phyloP scores from a whole-genome alignment of 106 monocot species.

The Alisma plantagoaquatica region DNA sequence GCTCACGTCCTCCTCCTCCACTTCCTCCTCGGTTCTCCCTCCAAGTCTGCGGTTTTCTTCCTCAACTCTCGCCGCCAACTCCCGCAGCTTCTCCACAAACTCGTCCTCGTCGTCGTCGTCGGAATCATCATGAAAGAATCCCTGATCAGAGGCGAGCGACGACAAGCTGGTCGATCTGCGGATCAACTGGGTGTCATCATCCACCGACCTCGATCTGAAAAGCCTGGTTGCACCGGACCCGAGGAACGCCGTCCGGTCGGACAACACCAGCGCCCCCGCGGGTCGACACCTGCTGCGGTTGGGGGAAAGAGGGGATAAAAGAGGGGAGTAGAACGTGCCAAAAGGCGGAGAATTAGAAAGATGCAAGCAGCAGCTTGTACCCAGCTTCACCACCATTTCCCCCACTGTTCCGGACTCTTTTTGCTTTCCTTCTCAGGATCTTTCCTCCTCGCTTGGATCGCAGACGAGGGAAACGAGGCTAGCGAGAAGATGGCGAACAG shows the following conservation, averaged over 20 bases:
- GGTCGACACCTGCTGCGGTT: neutral
- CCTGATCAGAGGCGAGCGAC: neutral
- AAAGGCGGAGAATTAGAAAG: neutral
- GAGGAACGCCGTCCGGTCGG: neutral
- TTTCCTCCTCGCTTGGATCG: too few species aligned
- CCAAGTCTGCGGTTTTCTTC: neutral
- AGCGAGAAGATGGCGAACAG: too few species aligned
- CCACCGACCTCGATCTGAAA: slow-evolving; percentile 1
- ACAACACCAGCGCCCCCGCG: neutral
- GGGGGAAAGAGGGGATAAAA: neutral
- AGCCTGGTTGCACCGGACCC: neutral
- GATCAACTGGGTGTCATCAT: neutral
- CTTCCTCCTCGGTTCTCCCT: slow-evolving; percentile 5
- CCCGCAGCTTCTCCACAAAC: slow-evolving; percentile 1
- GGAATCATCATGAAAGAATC: slow-evolving; percentile 8
- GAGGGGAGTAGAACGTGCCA: neutral
- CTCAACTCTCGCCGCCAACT: slow-evolving; percentile 4
- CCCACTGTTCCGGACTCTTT: neutral
- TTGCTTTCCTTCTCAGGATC: neutral
- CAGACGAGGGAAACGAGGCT: too few species aligned
- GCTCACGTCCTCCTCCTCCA: slow-evolving; percentile 1
- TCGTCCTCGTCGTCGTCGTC: slow-evolving; percentile 9
- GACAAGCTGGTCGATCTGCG: slow-evolving; percentile 4
- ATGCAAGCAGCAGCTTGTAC: neutral
- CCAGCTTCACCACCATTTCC: neutral